Base-by-base conservation (phyloP, 257 asterid species). In the Plantago ovata region DNA sequence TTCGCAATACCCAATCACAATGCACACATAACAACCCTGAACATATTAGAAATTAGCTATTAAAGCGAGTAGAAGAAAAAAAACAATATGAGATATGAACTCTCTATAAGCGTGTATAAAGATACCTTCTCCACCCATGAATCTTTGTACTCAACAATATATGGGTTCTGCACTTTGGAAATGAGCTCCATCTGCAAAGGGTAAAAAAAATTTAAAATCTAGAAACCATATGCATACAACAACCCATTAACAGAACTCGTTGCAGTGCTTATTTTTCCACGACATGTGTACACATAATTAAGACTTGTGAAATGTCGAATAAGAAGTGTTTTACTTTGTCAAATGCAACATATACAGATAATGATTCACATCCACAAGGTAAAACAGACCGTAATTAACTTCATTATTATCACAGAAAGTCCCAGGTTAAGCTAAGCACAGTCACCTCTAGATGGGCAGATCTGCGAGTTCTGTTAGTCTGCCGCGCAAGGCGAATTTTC, bases 21-120 rank as follows among this genome's bases (percentile, higher is more conserved):
- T 93, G 94, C 99, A 93, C 64, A 93, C 99, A 62, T 82, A 89
- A 73, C 97, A 93, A 66, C 97, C 99, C 99, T 93, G 95, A 58
- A 70, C 69, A 58, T 36, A 58, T 39, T 28, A 60, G 51, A 59
- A 62, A 16, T 53, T 22, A 53, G 53, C 33, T 20, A 64, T 54
- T 64, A 59, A 49, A 67, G 55, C n/a, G n/a, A n/a, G n/a, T n/a
- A n/a, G n/a, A 38, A 45, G 65, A 48, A 20, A 14, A 51, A 18
- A 36, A 54, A 42, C 46, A 24, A 22, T 24, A 32, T 58, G 53
- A 52, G 53, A 10, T 20, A 20, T 10, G 2, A 20, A 23, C 3
- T 18, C 13, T 48, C 54, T 20, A 0, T 3, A 12, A 48, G 7
- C 32, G 5, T 24, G 32, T 24, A 28, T 28, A 28, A 1, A 6